phyloP scores from a whole-genome alignment of 495 filamentous ascomycete genomes.

The Daldinia childiae region DNA sequence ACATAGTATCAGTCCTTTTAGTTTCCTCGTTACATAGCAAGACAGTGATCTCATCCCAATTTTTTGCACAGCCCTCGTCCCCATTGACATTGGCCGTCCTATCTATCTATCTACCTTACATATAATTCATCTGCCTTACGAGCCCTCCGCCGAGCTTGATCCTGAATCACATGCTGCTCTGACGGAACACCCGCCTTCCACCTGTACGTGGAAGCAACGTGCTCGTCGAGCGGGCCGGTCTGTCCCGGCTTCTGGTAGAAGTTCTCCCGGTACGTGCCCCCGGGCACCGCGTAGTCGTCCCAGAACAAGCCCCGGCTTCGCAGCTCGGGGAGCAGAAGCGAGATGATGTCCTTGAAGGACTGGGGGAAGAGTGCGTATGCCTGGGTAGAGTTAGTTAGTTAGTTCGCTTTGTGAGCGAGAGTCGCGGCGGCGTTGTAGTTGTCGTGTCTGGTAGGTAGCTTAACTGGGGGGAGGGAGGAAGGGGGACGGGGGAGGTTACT shows the following conservation, averaged over 20 bases:
- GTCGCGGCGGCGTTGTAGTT: too few species aligned
- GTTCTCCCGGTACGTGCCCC: conserved; percentile 60
- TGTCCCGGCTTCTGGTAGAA: conserved; percentile 49
- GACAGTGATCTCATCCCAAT: conserved; percentile 1
- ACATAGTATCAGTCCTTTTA: not conserved
- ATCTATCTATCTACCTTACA: too few species aligned
- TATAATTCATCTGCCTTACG: too few species aligned
- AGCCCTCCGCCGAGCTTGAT: conserved; percentile 9
- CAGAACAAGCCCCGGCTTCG: conserved; percentile 60
- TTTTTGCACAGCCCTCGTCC: conserved; percentile 1
- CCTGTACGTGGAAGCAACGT: conserved; percentile 49
- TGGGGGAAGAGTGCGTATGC: conserved; percentile 69
- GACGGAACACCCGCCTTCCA: conserved; percentile 50
- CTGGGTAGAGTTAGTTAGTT: too few species aligned
- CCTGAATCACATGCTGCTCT: conserved; percentile 46
- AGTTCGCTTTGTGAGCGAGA: conserved; percentile 7
- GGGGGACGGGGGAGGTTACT: conserved; percentile 47
- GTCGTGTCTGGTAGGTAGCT: not conserved
- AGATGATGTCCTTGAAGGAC: conserved; percentile 67
- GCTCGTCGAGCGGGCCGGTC: conserved; percentile 43
- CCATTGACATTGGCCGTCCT: too few species aligned
- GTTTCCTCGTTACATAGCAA: not conserved
- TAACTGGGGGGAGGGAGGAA: too few species aligned
- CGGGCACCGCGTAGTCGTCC: conserved; percentile 56
- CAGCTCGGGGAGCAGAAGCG: conserved; percentile 66